Evolutionary conservation across 805 yeast species (phyloP), one percentile per base, ranked within the genome.

Genomic region (Lachancea nothofagi): DNA sequence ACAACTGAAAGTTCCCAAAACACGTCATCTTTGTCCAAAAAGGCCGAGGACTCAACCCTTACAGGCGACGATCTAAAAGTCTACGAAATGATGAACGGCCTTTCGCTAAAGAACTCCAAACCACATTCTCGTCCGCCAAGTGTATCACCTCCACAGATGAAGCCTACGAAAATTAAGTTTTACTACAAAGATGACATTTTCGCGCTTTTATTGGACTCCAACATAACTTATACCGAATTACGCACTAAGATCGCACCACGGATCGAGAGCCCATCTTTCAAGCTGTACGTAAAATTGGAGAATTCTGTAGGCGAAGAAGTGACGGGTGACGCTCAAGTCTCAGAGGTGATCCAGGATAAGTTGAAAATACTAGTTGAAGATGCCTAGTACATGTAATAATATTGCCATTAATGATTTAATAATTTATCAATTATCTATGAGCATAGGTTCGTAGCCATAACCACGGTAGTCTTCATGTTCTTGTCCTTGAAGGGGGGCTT

Each of bases 161-260:
- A 59, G 41, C 47, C 63, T 2, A 52, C 55, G 1, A 84, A 84
- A 58, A 74, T 83, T 37, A 84, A 84, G 57, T 82, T 84, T 53
- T 84, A 80, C 57, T 83, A 77, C 53, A 80, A 78, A 43, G 93
- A 83, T 52, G 95, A 84, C 55, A 84, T 84, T 12, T 84, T 83
- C 66, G 93, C 87, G 1, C 67, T 84, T 29, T 60, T 78, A 44
- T 63, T 79, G 27, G 77, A 78, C 23, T 53, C 66, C 10, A 67
- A 64, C 44, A 70, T 73, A 36, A 63, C 74, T 3, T 57, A 74
- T 32, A 65, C 61, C 24, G 82, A 75, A 42, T 54, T 79, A 42
- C 70, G 71, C 46, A 56, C 63, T 21, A 78, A 77, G 53, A 69
- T 79, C 38, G 62, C 63, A 34, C 74, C 75, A 40, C 59, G 84